A percentile compares a stretch with the other conserved stretches of the same genome.
phyloP scores from a whole-genome alignment of 2,329 filamentous ascomycete genomes.

The Rhynchosporium secalis region DNA sequence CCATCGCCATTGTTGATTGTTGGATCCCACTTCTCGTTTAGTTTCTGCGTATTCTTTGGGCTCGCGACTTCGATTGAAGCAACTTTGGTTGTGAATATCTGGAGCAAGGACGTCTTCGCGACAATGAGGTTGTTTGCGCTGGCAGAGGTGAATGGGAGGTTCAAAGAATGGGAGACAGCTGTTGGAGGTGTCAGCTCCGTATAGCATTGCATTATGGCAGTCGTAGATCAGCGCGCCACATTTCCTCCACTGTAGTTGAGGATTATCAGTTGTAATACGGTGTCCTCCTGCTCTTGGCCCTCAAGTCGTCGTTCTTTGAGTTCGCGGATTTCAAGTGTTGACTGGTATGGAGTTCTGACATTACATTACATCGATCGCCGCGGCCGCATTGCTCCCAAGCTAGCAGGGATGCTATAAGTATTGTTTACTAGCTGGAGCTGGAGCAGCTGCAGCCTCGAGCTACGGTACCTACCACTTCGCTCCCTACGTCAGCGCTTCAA shows the following conservation, averaged over 20 bases:
- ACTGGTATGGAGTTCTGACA: too few species aligned
- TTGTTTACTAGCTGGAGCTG: not conserved
- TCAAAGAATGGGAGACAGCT: conserved; percentile 86
- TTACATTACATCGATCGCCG: not conserved
- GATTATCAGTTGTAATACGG: not conserved
- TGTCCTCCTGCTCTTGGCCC: not conserved
- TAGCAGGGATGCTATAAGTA: not conserved
- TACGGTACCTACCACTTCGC: conserved; percentile 7
- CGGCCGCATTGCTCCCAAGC: conserved; percentile 10
- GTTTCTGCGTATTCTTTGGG: conserved; percentile 41
- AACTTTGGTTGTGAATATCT: conserved; percentile 78
- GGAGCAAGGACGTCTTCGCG: conserved; percentile 88
- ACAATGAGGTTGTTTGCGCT: conserved; percentile 83
- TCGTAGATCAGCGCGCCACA: conserved; percentile 21
- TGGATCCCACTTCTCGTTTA: conserved; percentile 51
- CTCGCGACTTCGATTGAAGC: conserved; percentile 60
- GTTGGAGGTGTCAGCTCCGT: conserved; percentile 93
- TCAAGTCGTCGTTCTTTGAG: not conserved
- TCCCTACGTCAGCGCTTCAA: not conserved
- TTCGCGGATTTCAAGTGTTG: too few species aligned
- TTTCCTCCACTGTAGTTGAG: conserved; percentile 11
- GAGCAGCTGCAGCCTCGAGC: not conserved
- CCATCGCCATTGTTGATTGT: conserved; percentile 58
- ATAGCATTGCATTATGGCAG: conserved; percentile 84
- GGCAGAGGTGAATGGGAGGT: conserved; percentile 73